A percentile compares a stretch with the other conserved stretches of the same genome.
Conservation (phyloP, 257 asterid genomes). For the Solanum clarkiae region DNA sequence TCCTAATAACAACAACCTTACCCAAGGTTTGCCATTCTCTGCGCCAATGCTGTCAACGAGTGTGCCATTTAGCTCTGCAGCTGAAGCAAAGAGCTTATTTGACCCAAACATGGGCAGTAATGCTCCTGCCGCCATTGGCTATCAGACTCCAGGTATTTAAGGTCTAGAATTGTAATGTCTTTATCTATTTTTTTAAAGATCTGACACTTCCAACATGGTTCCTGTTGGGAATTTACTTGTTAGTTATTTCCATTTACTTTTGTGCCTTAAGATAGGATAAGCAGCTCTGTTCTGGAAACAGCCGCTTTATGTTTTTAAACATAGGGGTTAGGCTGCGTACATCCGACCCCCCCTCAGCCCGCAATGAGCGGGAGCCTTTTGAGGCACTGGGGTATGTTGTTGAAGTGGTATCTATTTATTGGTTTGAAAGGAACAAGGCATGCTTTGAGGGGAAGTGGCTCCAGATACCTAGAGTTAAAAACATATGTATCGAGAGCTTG, state of each 20-base stretch:
- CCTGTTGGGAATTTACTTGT: neutral
- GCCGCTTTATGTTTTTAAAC: too few relatives aligned
- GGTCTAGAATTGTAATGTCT: slow-evolving; percentile 19
- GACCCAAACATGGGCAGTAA: slow-evolving; percentile 28
- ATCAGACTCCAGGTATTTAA: slow-evolving; percentile 31
- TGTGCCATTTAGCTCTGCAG: slow-evolving; percentile 24
- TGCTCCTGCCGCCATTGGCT: slow-evolving; percentile 22
- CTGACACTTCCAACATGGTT: neutral
- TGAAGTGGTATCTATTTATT: neutral
- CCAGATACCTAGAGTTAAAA: neutral
- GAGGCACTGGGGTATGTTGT: too few relatives aligned
- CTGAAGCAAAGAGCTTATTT: slow-evolving; percentile 19
- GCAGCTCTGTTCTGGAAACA: neutral
- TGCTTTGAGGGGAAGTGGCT: neutral
- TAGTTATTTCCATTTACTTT: neutral
- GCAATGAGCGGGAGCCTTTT: too few relatives aligned
- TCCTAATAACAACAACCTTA: slow-evolving; percentile 27
- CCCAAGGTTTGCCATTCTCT: slow-evolving; percentile 48
- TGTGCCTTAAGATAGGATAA: neutral
- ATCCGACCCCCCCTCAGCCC: too few relatives aligned
- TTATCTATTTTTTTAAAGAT: neutral
- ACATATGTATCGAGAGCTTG: neutral
- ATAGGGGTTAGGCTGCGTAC: too few relatives aligned
- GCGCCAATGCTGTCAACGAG: slow-evolving; percentile 30
- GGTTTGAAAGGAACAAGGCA: neutral